Conservation (phyloP, 2,329 filamentous ascomycete species). For the Microcyclosporella mali region DNA sequence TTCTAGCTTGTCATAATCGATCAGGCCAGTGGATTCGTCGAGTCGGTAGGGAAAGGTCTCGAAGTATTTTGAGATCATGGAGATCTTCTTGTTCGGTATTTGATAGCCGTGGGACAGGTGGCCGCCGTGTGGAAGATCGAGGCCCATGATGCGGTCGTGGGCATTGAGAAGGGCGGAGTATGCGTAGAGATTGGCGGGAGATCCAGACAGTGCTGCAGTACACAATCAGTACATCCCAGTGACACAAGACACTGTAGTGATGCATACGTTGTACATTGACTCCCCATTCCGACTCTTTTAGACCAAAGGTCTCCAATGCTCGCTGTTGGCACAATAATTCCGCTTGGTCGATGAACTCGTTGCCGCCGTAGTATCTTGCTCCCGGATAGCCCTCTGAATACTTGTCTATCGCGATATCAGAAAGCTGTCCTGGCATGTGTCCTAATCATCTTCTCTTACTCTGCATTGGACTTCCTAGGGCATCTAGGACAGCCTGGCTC, state of each 20-base stretch:
- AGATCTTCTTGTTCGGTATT: constrained; percentile 77
- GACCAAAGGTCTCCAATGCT: constrained; percentile 83
- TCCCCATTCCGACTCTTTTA: constrained; percentile 86
- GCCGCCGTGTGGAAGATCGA: constrained; percentile 92
- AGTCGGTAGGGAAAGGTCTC: constrained; percentile 97
- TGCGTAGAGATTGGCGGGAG: constrained; percentile 69
- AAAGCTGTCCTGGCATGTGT: not conserved
- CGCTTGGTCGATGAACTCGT: constrained; percentile 96
- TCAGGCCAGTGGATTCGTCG: constrained; percentile 82
- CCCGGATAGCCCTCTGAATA: constrained; percentile 98
- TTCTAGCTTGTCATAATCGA: constrained; percentile 91
- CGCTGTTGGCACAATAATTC: constrained; percentile 92
- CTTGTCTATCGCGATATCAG: constrained; percentile 54
- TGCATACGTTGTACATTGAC: constrained; percentile 89
- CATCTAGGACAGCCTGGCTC: constrained; percentile 85
- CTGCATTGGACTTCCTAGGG: constrained; percentile 89
- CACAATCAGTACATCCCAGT: constrained; percentile 1
- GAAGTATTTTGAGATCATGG: constrained; percentile 96
- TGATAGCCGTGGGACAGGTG: constrained; percentile 97
- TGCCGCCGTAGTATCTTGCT: constrained; percentile 97
- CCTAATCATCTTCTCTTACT: constrained; percentile 50
- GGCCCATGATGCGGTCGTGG: constrained; percentile 93
- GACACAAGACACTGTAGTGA: not conserved
- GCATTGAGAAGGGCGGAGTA: constrained; percentile 90
- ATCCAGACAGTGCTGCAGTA: constrained; percentile 58